Percentiles rank a stretch among this genome's conserved stretches.
These are phyloP conservation scores for Leucosporidium yakuticum DNA, from an alignment of 768 basidiomycete genomes.

Conservation along the genomic window DNA sequence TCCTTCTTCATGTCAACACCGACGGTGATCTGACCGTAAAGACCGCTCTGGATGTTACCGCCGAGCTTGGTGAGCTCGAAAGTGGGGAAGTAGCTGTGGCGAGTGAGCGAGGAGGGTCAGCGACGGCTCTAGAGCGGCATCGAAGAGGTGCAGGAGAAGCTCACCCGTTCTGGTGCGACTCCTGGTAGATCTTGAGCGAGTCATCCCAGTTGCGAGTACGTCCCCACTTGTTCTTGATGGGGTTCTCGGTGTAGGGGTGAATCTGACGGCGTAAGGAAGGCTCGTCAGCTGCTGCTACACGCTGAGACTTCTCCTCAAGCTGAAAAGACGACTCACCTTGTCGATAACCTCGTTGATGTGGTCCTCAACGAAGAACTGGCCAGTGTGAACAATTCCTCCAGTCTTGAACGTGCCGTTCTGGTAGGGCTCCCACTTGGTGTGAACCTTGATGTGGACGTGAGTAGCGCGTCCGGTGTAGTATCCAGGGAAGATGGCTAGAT, in stretches of 20 bases:
- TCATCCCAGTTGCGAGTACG: conserved; percentile 44
- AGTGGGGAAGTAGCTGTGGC: conserved; percentile 36
- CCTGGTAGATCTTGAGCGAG: conserved; percentile 42
- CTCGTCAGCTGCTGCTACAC: background rate
- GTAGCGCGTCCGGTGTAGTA: conserved; percentile 38
- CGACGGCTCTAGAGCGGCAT: too few relatives aligned
- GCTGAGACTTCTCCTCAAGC: too few relatives aligned
- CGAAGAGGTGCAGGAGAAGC: too few relatives aligned
- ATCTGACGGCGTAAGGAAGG: conserved; percentile 4
- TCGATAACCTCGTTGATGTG: conserved; percentile 41
- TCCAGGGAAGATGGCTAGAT: conserved; percentile 38
- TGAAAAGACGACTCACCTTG: conserved; percentile 32
- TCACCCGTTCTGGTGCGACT: conserved; percentile 39
- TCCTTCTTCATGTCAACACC: conserved; percentile 34
- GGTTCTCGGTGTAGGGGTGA: conserved; percentile 40
- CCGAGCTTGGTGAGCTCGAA: conserved; percentile 42
- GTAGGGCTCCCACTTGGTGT: conserved; percentile 37
- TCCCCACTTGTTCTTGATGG: conserved; percentile 40
- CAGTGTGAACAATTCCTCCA: conserved; percentile 39
- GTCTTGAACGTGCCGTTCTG: conserved; percentile 38
- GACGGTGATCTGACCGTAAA: conserved; percentile 42
- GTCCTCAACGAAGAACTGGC: conserved; percentile 43
- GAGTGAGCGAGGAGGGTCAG: too few relatives aligned
- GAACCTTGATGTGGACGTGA: conserved; percentile 38
- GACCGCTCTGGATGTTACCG: conserved; percentile 40